A percentile compares a stretch with the other conserved stretches of the same genome.
phyloP scores from a whole-genome alignment of 306 rosid genomes.

The Cyclanthera cordifolia region DNA sequence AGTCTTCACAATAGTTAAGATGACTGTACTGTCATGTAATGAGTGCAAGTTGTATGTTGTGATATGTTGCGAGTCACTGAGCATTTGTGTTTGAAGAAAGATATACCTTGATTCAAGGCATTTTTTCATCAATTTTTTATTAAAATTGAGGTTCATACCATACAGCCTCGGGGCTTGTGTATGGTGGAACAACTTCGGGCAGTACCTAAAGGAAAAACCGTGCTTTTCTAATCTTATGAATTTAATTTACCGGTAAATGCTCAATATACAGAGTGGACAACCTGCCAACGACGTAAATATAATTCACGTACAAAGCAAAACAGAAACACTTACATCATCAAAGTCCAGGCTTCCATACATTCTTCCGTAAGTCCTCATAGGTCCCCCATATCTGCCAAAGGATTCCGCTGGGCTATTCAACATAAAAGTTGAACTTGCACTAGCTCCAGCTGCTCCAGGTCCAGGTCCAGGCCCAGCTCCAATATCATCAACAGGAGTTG shows the following conservation, averaged over 20 bases:
- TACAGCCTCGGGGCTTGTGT: too few species aligned
- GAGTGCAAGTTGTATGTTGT: too few species aligned
- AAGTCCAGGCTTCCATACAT: slow-evolving; percentile 83
- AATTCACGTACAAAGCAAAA: not conserved
- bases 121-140: too few species aligned
- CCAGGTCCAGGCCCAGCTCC: not conserved
- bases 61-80: too few species aligned
- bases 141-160: too few species aligned
- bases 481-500: slow-evolving; percentile 84
- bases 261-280: not conserved
- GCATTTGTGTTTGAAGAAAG: too few species aligned
- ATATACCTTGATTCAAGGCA: too few species aligned
- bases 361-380: slow-evolving; percentile 78
- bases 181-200: too few species aligned
- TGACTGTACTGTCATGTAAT: too few species aligned
- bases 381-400: slow-evolving; percentile 72
- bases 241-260: not conserved
- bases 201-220: too few species aligned
- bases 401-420: slow-evolving; percentile 46
- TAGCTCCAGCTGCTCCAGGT: slow-evolving; percentile 30
- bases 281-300: not conserved
- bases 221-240: not conserved
- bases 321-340: slow-evolving; percentile 62
- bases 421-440: slow-evolving; percentile 36
- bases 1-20: too few species aligned